These are phyloP conservation scores for Fusarium vanettenii DNA, from an alignment of 2,329 filamentous ascomycete species.

Conservation along the genomic window DNA sequence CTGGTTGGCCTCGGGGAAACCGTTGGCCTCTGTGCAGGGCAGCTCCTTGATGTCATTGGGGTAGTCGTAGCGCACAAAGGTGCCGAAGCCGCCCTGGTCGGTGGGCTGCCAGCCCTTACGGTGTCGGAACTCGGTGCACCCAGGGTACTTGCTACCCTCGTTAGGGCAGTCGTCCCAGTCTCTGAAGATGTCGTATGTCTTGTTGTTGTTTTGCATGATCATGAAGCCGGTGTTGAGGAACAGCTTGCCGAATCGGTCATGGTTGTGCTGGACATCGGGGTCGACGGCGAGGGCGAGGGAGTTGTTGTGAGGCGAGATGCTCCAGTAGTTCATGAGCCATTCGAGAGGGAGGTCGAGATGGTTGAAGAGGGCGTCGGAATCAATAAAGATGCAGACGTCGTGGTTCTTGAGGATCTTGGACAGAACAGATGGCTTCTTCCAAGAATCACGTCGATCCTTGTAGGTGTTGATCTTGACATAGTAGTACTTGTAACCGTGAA, in stretches of 20 bases:
- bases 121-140: constrained; percentile 53
- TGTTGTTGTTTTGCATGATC: constrained; percentile 62
- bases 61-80: constrained; percentile 56
- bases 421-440: constrained; percentile 59
- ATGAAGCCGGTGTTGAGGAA: constrained; percentile 67
- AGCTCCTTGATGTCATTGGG: constrained; percentile 54
- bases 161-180: constrained; percentile 59
- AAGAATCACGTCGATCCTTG: constrained; percentile 56
- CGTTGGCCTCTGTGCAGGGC: constrained; percentile 58
- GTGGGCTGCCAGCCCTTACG: constrained; percentile 49
- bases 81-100: constrained; percentile 59
- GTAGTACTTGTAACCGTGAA: constrained; percentile 61
- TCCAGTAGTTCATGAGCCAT: constrained; percentile 62
- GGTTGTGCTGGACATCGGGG: constrained; percentile 51
- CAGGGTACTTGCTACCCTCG: constrained; percentile 51
- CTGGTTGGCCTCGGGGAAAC: constrained; percentile 52
- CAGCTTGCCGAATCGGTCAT: constrained; percentile 53
- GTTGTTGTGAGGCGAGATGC: constrained; percentile 51
- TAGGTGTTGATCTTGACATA: constrained; percentile 53
- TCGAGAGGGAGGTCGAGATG: constrained; percentile 58
- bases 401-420: constrained; percentile 57
- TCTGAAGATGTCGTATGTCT: constrained; percentile 60
- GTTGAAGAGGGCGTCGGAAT: constrained; percentile 59
- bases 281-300: constrained; percentile 57
- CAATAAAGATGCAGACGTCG: constrained; percentile 57